Base-by-base conservation (phyloP, 2,329 filamentous ascomycete genomes). In the Drechslerella dactyloides region DNA sequence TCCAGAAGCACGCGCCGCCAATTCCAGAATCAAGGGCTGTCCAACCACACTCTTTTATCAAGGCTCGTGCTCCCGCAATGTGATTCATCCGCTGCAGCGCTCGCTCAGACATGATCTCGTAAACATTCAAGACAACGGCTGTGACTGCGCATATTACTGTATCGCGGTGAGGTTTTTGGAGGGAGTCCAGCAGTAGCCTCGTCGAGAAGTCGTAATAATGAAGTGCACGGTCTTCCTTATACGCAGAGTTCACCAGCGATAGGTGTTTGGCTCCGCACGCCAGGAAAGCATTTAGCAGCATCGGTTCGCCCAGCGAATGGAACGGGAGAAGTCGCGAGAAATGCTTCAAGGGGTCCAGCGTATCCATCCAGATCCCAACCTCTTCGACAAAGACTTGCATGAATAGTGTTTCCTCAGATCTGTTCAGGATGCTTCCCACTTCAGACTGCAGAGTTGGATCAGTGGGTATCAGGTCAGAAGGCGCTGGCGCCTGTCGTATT, bases 301-400 rank as follows among this genome's bases (percentile, higher is more conserved):
- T 93, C 0, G 91, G 89, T 68, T 94, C 90, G 61, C 87, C 85
- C 23, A 96, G 82, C 0, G 92, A 88, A 76, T 93, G 86, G 76
- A 91, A 92, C 0, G 93, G 92, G n/a, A 97, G 83, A 17, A 91
- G 82, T 53, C 89, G 85, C 23, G 90, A 91, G 79, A 97, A 97
- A 82, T 96, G 90, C 80, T 93, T 93, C 74, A 88, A 84, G 35
- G 87, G 84, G 80, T 96, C 91, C 82, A 97, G 87, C 46, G 88
- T 90, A 80, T 97, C 93, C 90, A 97, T 96, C 91, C 93, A 97
- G 1, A 91, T 80, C 0, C 89, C 92, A 1, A 97, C 90, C 75
- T 96, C 90, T 77, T 96, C 90, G 5, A 96, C 89, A 78, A 96
- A 97, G 0, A 92, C 88, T 78, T 96, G 91, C 89, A 97, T 91